Evolutionary conservation across 768 basidiomycete species (phyloP).

Genomic region (Dioszegia hungarica): DNA sequence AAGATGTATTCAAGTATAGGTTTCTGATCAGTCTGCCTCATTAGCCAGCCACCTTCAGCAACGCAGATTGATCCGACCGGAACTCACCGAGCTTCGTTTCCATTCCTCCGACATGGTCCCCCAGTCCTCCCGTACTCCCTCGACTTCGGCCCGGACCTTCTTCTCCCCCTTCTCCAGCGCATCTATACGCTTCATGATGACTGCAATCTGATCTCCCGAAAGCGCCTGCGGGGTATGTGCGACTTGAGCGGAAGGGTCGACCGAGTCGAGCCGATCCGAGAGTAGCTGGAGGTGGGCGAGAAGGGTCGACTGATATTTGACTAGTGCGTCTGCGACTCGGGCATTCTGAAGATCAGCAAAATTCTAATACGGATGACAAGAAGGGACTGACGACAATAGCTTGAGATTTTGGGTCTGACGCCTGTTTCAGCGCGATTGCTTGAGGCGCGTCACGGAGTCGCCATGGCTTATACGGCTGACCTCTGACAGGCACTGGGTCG

Average conservation of each 20-base stretch:
- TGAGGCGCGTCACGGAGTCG: slow-evolving; percentile 43
- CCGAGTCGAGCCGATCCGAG: slow-evolving; percentile 1
- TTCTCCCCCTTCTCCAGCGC: slow-evolving; percentile 5
- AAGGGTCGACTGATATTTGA: slow-evolving; percentile 46
- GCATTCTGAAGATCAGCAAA: slow-evolving; percentile 23
- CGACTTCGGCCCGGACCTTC: neutral
- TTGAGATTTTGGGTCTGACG: slow-evolving; percentile 10
- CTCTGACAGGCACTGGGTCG: slow-evolving; percentile 37
- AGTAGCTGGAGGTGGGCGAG: slow-evolving; percentile 35
- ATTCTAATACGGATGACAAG: neutral
- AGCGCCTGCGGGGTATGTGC: too few species aligned
- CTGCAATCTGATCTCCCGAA: neutral
- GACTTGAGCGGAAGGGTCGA: too few species aligned
- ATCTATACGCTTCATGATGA: slow-evolving; percentile 2
- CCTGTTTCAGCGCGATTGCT: slow-evolving; percentile 30
- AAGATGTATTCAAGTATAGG: slow-evolving; percentile 12
- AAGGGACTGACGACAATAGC: slow-evolving; percentile 4
- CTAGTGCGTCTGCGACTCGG: slow-evolving; percentile 42
- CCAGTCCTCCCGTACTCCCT: slow-evolving; percentile 7
- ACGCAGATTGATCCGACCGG: neutral
- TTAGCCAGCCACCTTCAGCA: neutral
- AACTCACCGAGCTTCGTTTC: neutral
- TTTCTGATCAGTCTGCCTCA: slow-evolving; percentile 5
- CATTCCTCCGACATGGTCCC: neutral
- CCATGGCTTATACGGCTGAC: slow-evolving; percentile 43